Conservation (phyloP, 2,329 filamentous ascomycete genomes). For the Allantophomopsis lycopodina region DNA sequence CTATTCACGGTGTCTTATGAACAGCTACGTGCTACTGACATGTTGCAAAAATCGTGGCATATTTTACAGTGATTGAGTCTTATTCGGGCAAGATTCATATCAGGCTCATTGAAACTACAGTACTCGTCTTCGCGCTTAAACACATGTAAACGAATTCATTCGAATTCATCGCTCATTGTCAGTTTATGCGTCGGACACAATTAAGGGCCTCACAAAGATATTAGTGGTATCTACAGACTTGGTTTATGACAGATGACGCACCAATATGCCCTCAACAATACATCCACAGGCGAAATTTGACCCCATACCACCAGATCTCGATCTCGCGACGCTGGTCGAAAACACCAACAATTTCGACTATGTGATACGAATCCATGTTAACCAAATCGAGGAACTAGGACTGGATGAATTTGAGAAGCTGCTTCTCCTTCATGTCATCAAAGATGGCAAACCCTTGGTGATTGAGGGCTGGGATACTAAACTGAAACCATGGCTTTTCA, state of each 20-base stretch:
- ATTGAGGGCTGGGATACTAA: slow-evolving; percentile 76
- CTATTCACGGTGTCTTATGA: too few relatives aligned
- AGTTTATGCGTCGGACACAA: too few relatives aligned
- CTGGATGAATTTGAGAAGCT: slow-evolving; percentile 75
- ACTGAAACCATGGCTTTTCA: slow-evolving; percentile 68
- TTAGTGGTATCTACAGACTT: too few relatives aligned
- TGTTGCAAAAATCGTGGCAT: too few relatives aligned
- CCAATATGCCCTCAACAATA: slow-evolving; percentile 56
- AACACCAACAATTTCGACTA: slow-evolving; percentile 74
- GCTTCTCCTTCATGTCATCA: slow-evolving; percentile 69
- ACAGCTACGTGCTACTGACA: too few relatives aligned
- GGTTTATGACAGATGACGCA: not conserved
- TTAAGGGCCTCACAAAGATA: too few relatives aligned
- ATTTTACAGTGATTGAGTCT: too few relatives aligned
- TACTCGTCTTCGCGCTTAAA: too few relatives aligned
- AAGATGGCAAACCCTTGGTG: slow-evolving; percentile 75
- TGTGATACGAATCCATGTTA: slow-evolving; percentile 65
- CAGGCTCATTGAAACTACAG: too few relatives aligned
- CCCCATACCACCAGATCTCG: slow-evolving; percentile 75
- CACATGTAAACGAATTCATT: too few relatives aligned
- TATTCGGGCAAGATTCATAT: too few relatives aligned
- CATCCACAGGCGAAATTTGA: slow-evolving; percentile 84
- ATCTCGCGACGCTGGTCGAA: slow-evolving; percentile 64
- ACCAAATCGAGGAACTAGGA: slow-evolving; percentile 66
- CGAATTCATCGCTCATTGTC: too few relatives aligned